A percentile compares a stretch with the other conserved stretches of the same genome.
These are phyloP conservation scores for Arxiozyma telluris DNA, from an alignment of 1,139 yeast genomes.

Conservation along the genomic window DNA sequence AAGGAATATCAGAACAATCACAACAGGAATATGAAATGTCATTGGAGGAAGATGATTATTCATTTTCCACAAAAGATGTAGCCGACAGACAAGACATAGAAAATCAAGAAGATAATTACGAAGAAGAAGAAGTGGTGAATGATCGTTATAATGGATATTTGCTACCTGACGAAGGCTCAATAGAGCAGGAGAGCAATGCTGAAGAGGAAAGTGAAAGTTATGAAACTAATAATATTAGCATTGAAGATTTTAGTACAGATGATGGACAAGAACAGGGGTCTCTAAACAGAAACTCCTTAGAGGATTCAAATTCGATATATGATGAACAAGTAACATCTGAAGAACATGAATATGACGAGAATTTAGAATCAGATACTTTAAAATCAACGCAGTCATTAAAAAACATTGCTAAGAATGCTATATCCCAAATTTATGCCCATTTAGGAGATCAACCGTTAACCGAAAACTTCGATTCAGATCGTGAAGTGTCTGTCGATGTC, in stretches of 20 bases:
- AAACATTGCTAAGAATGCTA: not conserved
- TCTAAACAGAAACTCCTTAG: not conserved
- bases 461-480: not conserved
- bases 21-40: not conserved
- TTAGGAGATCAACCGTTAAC: not conserved
- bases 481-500: not conserved
- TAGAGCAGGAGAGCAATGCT: not conserved
- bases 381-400: not conserved
- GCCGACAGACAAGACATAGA: not conserved
- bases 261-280: too few species aligned
- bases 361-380: not conserved
- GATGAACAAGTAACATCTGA: not conserved
- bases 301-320: not conserved
- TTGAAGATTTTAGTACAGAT: not conserved
- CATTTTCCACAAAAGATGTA: not conserved
- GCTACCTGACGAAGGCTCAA: not conserved
- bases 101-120: not conserved
- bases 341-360: not conserved
- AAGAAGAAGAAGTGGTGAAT: not conserved
- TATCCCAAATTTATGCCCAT: not conserved
- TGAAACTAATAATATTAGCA: not conserved
- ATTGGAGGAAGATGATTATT: not conserved
- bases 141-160: not conserved
- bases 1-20: not conserved
- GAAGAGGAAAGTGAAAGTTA: not conserved